Evolutionary conservation across 2,329 filamentous ascomycete species (phyloP).

Genomic region (Talaromyces sp.): DNA sequence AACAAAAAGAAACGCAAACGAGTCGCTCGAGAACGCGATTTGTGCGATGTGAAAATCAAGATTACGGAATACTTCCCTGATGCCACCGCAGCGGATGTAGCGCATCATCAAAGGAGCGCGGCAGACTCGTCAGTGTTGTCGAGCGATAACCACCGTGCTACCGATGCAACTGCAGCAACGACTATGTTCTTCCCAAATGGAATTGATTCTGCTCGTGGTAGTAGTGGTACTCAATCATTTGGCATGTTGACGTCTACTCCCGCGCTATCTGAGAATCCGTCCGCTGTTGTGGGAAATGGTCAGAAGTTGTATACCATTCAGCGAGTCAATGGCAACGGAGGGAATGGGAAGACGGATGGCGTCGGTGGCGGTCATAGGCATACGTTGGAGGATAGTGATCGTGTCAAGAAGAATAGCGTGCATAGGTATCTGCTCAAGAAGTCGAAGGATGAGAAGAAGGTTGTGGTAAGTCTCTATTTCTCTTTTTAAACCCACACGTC

Average conservation of each 20-base stretch:
- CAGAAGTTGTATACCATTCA: slow-evolving; percentile 71
- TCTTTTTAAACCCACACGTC: neutral
- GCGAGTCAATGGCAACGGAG: slow-evolving; percentile 72
- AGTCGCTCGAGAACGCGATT: slow-evolving; percentile 68
- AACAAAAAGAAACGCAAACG: slow-evolving; percentile 81
- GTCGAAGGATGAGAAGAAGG: slow-evolving; percentile 65
- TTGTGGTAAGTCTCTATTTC: slow-evolving; percentile 46
- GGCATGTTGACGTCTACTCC: slow-evolving; percentile 45
- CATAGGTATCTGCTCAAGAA: slow-evolving; percentile 64
- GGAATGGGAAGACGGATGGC: slow-evolving; percentile 69
- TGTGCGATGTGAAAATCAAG: slow-evolving; percentile 87
- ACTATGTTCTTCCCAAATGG: slow-evolving; percentile 24
- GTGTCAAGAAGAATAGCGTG: slow-evolving; percentile 78
- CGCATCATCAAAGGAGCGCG: slow-evolving; percentile 22
- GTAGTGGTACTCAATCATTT: slow-evolving; percentile 35
- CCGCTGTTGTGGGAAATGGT: slow-evolving; percentile 45
- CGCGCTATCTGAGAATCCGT: slow-evolving; percentile 43
- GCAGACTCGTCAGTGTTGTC: slow-evolving; percentile 20
- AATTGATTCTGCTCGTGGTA: slow-evolving; percentile 18
- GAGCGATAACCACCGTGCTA: neutral
- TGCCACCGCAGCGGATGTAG: slow-evolving; percentile 22
- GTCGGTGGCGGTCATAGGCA: slow-evolving; percentile 73
- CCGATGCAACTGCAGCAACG: neutral
- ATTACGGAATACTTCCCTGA: slow-evolving; percentile 75
- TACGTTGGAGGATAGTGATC: slow-evolving; percentile 69